Percentiles rank a stretch among this genome's conserved stretches.
These are phyloP conservation scores for Naegleria gruberi DNA, from an alignment of 208 protist species.

Conservation along the genomic window DNA sequence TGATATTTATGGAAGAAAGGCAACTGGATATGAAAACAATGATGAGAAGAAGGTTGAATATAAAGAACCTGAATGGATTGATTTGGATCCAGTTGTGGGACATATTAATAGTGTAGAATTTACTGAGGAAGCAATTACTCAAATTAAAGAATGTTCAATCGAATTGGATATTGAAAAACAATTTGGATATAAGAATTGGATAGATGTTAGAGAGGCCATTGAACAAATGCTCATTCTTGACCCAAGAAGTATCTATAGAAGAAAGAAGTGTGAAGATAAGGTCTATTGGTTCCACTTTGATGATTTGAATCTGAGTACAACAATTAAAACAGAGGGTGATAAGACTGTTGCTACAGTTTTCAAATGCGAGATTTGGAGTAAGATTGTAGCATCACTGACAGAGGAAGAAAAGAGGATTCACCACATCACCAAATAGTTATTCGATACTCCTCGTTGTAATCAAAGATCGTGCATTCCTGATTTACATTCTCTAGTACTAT, in stretches of 20 bases:
- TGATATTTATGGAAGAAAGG: not conserved
- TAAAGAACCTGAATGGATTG: not conserved
- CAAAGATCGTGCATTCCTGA: too few relatives aligned
- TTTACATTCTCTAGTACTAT: too few relatives aligned
- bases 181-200: not conserved
- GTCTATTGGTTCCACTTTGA: not conserved
- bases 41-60: not conserved
- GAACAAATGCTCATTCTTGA: not conserved
- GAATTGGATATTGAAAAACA: not conserved
- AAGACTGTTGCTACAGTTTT: too few relatives aligned
- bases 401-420: too few relatives aligned
- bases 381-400: too few relatives aligned
- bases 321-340: not conserved
- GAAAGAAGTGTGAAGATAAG: conserved; percentile 1
- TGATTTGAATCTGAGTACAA: not conserved
- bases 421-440: too few relatives aligned
- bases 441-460: too few relatives aligned
- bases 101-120: not conserved
- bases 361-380: too few relatives aligned
- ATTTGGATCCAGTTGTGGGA: not conserved
- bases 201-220: not conserved
- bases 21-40: too few relatives aligned
- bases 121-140: not conserved
- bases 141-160: not conserved
- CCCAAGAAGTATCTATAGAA: not conserved